These are phyloP conservation scores for Typha latifolia DNA, from an alignment of 176 grass and related monocot genomes.

Conservation along the genomic window DNA sequence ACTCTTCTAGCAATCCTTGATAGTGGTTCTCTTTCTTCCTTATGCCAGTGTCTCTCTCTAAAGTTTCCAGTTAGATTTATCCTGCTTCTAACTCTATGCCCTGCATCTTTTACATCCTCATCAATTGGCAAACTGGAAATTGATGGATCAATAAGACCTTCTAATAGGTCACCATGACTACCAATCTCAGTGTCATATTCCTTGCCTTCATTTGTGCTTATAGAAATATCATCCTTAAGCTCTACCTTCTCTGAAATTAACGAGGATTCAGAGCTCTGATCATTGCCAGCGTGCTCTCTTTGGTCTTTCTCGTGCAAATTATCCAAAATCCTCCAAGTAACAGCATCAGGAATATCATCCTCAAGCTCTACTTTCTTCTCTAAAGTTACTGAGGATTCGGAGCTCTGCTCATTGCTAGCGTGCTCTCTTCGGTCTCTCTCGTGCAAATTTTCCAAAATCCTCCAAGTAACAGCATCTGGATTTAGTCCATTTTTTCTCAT, in stretches of 20 bases:
- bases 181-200: not conserved
- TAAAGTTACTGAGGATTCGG: conserved; percentile 12
- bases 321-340: conserved; percentile 76
- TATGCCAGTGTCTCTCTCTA: conserved; percentile 11
- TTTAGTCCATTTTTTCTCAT: conserved; percentile 71
- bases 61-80: not conserved
- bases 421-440: conserved; percentile 11
- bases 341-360: not conserved
- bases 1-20: conserved; percentile 42
- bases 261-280: conserved; percentile 9
- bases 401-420: not conserved
- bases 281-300: conserved; percentile 11
- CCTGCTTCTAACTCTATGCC: conserved; percentile 4
- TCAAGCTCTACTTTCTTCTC: not conserved
- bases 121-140: conserved; percentile 4
- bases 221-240: not conserved
- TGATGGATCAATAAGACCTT: conserved; percentile 16
- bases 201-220: not conserved
- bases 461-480: conserved; percentile 73
- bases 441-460: conserved; percentile 63
- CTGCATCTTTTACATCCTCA: conserved; percentile 19
- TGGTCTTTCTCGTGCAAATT: conserved; percentile 24
- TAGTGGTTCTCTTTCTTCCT: conserved; percentile 28
- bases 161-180: conserved; percentile 5
- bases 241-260: conserved; percentile 7